phyloP scores from a whole-genome alignment of 2,329 filamentous ascomycete species.

The Arthrobotrys sphaeroides region DNA sequence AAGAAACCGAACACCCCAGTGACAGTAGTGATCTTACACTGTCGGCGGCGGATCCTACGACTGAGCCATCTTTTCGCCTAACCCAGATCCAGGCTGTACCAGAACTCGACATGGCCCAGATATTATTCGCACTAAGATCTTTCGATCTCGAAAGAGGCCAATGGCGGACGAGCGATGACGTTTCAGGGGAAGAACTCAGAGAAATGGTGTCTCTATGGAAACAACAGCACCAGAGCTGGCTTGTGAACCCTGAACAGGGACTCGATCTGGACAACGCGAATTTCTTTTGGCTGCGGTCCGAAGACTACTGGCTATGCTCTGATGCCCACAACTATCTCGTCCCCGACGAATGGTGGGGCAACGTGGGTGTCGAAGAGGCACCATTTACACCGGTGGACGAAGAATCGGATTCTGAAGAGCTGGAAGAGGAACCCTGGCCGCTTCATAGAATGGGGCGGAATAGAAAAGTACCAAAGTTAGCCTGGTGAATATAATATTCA shows the following conservation, averaged over 20 bases:
- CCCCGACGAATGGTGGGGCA: neutral
- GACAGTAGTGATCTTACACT: neutral
- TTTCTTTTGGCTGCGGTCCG: neutral
- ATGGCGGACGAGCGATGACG: neutral
- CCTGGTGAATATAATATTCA: neutral
- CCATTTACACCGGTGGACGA: too few species aligned
- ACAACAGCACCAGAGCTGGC: neutral
- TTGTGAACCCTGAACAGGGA: neutral
- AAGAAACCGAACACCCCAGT: neutral
- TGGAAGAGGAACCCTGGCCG: neutral
- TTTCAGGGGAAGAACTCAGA: neutral
- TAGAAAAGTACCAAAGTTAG: neutral
- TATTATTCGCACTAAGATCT: neutral
- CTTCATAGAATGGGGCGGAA: neutral
- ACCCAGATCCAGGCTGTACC: neutral
- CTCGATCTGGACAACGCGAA: too few species aligned
- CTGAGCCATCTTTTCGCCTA: neutral
- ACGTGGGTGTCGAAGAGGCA: too few species aligned
- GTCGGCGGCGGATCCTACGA: neutral
- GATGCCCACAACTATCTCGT: neutral
- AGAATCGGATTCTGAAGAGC: neutral
- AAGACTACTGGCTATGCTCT: neutral
- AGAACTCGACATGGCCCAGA: neutral
- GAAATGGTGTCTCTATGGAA: neutral
- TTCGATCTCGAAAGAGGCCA: neutral